Evolutionary conservation across 2,329 filamentous ascomycete genomes (phyloP), one percentile per base, ranked within the genome.

Genomic region (Verticillium zaregamsianum): DNA sequence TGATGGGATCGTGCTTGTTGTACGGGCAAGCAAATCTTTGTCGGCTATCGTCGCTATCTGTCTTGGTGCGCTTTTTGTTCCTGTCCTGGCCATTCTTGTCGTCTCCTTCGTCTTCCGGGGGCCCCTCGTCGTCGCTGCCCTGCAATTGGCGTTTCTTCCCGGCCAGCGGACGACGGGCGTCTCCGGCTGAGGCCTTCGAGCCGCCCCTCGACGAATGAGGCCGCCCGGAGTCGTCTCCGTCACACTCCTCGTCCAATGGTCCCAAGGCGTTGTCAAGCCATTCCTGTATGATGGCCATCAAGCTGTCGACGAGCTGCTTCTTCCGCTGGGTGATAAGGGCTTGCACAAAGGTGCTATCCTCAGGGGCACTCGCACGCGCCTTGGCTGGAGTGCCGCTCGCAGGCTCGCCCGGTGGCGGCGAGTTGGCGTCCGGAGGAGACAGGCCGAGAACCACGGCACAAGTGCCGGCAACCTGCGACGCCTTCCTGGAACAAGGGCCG

Each of bases 1-100:
- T 71, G 8, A 69, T 66, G 0, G 73, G 73, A 58, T 77, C 74
- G 56, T 75, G 72, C 63, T 78, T 78, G 67, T 71, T 77, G 60
- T 73, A 79, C 0, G 77, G 77, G 59, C 76, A 79, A 4, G 76
- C 76, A 37, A 76, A 33, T 35, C 63, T 68, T 37, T 49, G 40
- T 11, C 60, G 52, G 33, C 15, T 55, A 23, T 28, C 32, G 8
- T 54, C 2, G 58, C 14, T 56, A 9, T 37, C 49, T 1, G 58
- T 64, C 60, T 65, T 65, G 0, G 40, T 15, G 2, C 62, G 62
- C n/a, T 65, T 65, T 23, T 20, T 45, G 14, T 37, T 62, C 5
- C 57, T 58, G 2, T 64, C 49, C 14, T 20, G 49, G 9, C 37
- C 58, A 7, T 55, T 35, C 5, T 14, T 45, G 6, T 61, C 40